Evolutionary conservation across 495 filamentous ascomycete genomes (phyloP), one percentile per base, ranked within the genome.

Genomic region (Elasticomyces elasticus): DNA sequence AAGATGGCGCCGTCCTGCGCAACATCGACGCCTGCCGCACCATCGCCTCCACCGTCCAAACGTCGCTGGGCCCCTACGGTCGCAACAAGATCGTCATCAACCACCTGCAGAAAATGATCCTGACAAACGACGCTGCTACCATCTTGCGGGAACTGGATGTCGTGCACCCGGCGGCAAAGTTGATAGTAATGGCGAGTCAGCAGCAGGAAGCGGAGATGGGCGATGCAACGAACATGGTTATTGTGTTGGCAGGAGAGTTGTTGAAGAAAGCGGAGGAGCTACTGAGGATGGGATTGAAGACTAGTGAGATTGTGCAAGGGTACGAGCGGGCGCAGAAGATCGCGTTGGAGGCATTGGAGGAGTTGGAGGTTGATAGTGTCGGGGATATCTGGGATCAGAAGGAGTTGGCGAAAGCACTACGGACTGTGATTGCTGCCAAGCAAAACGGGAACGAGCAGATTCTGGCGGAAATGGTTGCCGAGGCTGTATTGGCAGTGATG

Each of bases 21-120:
- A 99, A 97, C 71, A 97, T 99, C 71, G 94, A 99, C 71, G 94
- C 94, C 69, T 97, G 91, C 76, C 82, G 88, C 63, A 87, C 94
- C 41, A 97, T 99, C 70, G 82, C 94, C 13, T 82, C 83, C 58
- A 99, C 94, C 44, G 94, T 99, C 27, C 87, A 94, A 74, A 96
- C 94, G 46, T 97, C 91, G 44, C 78, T 99, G 33, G 92, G 94
- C 46, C 94, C 94, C 49, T 96, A 92, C 69, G 94, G 94, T 66
- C 87, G 94, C 70, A 99, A 97, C 77, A 99, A 99, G 76, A 95
- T 99, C 70, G 87, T 99, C 74, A 96, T 99, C 77, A 99, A 97
- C 74, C 94, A 99, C 74, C 78, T 99, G 54, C 89, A 95, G 73
- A 99, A 99, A 78, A 95, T 97, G 92, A 91, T 95, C 58, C 78